Conservation (phyloP, 805 yeast species). For the Monosporozyma servazzii region DNA sequence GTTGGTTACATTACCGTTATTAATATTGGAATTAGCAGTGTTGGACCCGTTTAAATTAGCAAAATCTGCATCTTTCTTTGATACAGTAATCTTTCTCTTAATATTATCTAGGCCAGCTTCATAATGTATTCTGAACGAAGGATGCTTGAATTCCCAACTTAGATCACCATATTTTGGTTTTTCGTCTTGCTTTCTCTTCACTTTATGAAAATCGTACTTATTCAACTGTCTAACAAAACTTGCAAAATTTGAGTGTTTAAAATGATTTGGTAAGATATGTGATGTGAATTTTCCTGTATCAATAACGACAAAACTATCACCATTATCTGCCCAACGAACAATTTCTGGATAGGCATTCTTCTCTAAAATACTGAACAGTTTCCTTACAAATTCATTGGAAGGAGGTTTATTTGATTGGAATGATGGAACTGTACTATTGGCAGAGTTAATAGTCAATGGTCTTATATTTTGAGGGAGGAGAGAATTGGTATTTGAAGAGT, state of each 20-base stretch:
- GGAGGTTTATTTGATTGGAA: conserved; percentile 16
- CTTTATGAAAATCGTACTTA: conserved; percentile 96
- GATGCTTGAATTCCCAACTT: conserved; percentile 94
- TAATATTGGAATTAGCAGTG: conserved; percentile 21
- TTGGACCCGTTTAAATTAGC: conserved; percentile 14
- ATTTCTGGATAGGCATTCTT: conserved; percentile 64
- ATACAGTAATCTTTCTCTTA: conserved; percentile 66
- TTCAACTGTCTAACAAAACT: conserved; percentile 91
- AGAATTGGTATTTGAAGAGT: background rate
- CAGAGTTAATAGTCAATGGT: background rate
- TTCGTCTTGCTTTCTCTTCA: conserved; percentile 62
- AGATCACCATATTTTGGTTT: conserved; percentile 55
- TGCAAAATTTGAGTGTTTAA: conserved; percentile 91
- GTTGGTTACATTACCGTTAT: conserved; percentile 10
- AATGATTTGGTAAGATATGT: conserved; percentile 81
- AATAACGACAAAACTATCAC: conserved; percentile 79
- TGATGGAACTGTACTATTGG: background rate
- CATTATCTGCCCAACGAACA: conserved; percentile 80
- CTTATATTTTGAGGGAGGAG: background rate
- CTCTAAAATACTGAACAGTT: conserved; percentile 75
- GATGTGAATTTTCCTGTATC: conserved; percentile 88
- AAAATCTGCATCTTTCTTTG: conserved; percentile 34
- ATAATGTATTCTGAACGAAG: conserved; percentile 71
- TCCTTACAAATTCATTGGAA: conserved; percentile 73
- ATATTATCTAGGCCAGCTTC: conserved; percentile 76